phyloP scores from a whole-genome alignment of 2,329 filamentous ascomycete species.

The Calycina marina region DNA sequence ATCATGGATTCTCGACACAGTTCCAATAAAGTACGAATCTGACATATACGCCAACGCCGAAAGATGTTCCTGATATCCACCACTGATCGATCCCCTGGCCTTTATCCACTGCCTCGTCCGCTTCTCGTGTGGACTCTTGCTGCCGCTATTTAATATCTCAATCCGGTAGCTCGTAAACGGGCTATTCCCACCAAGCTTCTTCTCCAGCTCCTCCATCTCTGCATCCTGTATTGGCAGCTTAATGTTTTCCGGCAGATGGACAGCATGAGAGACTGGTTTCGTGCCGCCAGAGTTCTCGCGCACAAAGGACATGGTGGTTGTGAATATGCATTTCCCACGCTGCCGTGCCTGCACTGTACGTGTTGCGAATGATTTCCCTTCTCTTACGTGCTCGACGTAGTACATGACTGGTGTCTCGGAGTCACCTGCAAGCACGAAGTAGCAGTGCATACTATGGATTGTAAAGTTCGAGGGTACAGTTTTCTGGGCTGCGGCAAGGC shows the following conservation, averaged over 20 bases:
- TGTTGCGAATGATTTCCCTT: conserved; percentile 80
- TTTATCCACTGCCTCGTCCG: conserved; percentile 62
- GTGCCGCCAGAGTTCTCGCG: conserved; percentile 41
- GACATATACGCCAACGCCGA: conserved; percentile 85
- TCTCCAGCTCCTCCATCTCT: conserved; percentile 26
- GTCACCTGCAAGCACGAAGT: conserved; percentile 88
- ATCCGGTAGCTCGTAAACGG: conserved; percentile 45
- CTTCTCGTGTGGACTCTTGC: conserved; percentile 44
- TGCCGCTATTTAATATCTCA: conserved; percentile 38
- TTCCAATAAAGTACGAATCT: conserved; percentile 88
- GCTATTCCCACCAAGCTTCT: conserved; percentile 16
- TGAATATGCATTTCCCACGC: conserved; percentile 81
- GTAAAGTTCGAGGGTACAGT: conserved; percentile 72
- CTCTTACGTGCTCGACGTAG: conserved; percentile 85
- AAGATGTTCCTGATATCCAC: conserved; percentile 68
- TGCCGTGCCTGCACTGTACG: conserved; percentile 93
- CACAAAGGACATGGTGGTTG: conserved; percentile 83
- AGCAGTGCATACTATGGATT: conserved; percentile 96
- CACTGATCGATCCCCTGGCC: conserved; percentile 61
- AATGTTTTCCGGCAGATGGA: conserved; percentile 36
- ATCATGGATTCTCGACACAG: conserved; percentile 65
- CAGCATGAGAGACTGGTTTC: conserved; percentile 48
- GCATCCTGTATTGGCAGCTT: conserved; percentile 27
- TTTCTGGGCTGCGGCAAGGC: conserved; percentile 70
- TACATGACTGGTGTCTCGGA: conserved; percentile 77